Conservation (phyloP, 495 filamentous ascomycete genomes). For the Hypoxylon lienhwacheense region DNA sequence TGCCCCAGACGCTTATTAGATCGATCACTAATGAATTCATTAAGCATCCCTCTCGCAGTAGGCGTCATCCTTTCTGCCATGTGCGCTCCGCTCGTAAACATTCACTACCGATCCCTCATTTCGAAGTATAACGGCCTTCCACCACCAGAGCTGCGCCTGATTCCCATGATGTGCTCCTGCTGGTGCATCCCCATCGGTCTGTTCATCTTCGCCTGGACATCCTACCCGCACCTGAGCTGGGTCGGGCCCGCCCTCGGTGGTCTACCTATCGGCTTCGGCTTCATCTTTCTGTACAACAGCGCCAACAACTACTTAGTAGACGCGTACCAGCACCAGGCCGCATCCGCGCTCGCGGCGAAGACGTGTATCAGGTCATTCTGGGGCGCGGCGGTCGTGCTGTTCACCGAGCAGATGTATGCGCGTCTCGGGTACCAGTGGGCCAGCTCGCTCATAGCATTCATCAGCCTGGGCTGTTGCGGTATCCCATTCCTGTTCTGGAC, state of each 20-base stretch:
- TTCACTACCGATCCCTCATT: conserved; percentile 67
- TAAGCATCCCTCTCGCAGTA: conserved; percentile 36
- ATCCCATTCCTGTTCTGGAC: conserved; percentile 79
- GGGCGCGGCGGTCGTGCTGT: conserved; percentile 74
- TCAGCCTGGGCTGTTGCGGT: conserved; percentile 70
- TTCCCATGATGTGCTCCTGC: conserved; percentile 84
- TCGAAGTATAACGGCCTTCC: conserved; percentile 65
- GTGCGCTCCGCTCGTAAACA: conserved; percentile 74
- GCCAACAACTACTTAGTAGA: conserved; percentile 82
- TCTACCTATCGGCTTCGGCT: conserved; percentile 78
- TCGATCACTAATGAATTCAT: background rate
- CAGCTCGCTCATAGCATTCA: conserved; percentile 66
- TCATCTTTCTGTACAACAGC: conserved; percentile 84
- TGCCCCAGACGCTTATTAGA: background rate
- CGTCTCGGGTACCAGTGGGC: conserved; percentile 77
- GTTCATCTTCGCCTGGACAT: conserved; percentile 86
- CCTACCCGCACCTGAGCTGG: conserved; percentile 66
- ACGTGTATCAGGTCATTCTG: conserved; percentile 78
- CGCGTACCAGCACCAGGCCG: conserved; percentile 83
- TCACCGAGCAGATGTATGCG: conserved; percentile 79
- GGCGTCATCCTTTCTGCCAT: conserved; percentile 61
- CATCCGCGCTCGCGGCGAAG: conserved; percentile 81
- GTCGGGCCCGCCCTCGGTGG: conserved; percentile 72
- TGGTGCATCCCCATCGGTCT: conserved; percentile 76
- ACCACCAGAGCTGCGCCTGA: conserved; percentile 72